A percentile compares a stretch with the other conserved stretches of the same genome.
Evolutionary conservation across 1,284 basidiomycete species (phyloP).

Genomic region (Trichosporon asahii): DNA sequence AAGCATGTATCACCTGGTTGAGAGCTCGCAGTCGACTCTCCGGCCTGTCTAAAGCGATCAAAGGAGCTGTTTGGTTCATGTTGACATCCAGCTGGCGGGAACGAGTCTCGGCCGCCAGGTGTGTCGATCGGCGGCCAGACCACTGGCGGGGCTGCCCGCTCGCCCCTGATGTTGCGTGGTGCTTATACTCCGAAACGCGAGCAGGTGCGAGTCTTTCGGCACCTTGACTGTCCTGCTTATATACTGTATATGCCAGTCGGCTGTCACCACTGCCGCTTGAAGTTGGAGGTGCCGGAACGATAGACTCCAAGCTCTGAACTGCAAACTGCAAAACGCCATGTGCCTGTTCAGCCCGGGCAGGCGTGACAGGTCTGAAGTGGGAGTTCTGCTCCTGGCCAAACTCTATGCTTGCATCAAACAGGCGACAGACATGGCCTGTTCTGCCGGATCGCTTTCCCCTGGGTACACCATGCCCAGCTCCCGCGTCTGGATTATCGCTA

Average conservation of each 20-base stretch:
- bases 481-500: no score
- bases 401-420: background rate
- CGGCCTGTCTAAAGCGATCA: no score
- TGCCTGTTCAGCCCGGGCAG: background rate
- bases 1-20: no score
- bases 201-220: no score
- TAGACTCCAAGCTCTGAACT: background rate
- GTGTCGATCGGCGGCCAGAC: background rate
- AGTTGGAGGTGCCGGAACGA: no score
- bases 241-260: background rate
- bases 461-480: no score
- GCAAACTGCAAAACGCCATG: background rate
- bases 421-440: background rate
- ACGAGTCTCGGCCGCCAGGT: background rate
- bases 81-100: background rate
- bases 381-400: background rate
- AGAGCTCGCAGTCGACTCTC: no score
- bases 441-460: background rate
- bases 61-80: no score
- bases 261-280: no score
- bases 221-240: background rate
- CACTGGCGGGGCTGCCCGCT: background rate
- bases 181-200: background rate
- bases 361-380: background rate
- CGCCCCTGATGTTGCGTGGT: background rate